A percentile compares a stretch with the other conserved stretches of the same genome.
Conservation (phyloP, 1,139 yeast species). For the Pichia sp. region DNA sequence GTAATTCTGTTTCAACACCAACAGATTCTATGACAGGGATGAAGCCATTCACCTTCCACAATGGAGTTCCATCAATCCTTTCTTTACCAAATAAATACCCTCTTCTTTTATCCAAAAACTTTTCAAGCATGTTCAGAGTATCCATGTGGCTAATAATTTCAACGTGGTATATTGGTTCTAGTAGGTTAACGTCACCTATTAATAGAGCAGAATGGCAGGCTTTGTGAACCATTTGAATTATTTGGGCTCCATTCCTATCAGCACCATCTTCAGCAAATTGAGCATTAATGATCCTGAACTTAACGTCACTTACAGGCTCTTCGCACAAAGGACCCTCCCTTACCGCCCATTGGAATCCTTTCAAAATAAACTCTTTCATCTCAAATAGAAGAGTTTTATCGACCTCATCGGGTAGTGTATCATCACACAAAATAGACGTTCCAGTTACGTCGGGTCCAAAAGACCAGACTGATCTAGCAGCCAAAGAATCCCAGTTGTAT, state of each 20-base stretch:
- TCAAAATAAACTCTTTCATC: slow-evolving; percentile 52
- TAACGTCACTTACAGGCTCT: slow-evolving; percentile 69
- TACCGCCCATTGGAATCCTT: slow-evolving; percentile 82
- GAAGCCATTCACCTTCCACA: slow-evolving; percentile 56
- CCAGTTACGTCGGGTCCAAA: slow-evolving; percentile 63
- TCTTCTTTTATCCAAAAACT: slow-evolving; percentile 46
- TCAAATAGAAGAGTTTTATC: slow-evolving; percentile 49
- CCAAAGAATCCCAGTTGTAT: slow-evolving; percentile 78
- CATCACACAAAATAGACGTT: slow-evolving; percentile 65
- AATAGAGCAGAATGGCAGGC: slow-evolving; percentile 83
- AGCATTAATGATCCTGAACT: slow-evolving; percentile 67
- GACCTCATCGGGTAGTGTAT: slow-evolving; percentile 68
- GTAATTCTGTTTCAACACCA: slow-evolving; percentile 83
- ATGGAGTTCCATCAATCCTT: slow-evolving; percentile 72
- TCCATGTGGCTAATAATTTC: slow-evolving; percentile 42
- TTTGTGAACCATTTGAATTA: slow-evolving; percentile 76
- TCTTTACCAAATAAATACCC: slow-evolving; percentile 46
- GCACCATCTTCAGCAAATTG: slow-evolving; percentile 45
- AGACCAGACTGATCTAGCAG: slow-evolving; percentile 79
- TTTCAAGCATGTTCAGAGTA: slow-evolving; percentile 47
- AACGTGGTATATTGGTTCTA: slow-evolving; percentile 80
- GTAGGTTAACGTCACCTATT: slow-evolving; percentile 70
- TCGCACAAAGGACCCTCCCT: slow-evolving; percentile 90
- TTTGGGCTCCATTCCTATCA: slow-evolving; percentile 62
- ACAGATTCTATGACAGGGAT: slow-evolving; percentile 88